phyloP scores from a whole-genome alignment of 371 early-diverging fungal genomes.

The Mortierella sp. region DNA sequence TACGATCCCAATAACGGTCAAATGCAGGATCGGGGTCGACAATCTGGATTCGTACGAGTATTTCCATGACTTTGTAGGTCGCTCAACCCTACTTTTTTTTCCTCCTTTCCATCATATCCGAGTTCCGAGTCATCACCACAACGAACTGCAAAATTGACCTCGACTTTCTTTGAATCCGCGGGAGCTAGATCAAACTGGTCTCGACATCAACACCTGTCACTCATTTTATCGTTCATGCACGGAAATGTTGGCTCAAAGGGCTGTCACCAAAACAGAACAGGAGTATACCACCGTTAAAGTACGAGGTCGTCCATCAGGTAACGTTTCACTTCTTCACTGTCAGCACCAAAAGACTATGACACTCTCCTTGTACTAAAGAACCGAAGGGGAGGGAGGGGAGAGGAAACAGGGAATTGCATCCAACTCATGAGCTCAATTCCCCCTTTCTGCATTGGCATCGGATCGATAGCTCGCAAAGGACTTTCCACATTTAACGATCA shows the following conservation, averaged over 20 bases:
- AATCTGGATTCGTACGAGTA: constrained; percentile 73
- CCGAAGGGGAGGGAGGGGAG: too few species aligned
- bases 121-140: too few species aligned
- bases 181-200: constrained; percentile 33
- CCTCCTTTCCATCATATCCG: neutral
- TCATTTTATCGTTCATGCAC: constrained; percentile 86
- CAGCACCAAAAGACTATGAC: too few species aligned
- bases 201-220: constrained; percentile 54
- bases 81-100: neutral
- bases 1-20: constrained; percentile 73
- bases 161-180: neutral
- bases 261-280: constrained; percentile 89
- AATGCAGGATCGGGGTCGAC: constrained; percentile 83
- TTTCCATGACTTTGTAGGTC: constrained; percentile 65
- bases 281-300: constrained; percentile 80
- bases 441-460: too few species aligned
- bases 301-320: constrained; percentile 78
- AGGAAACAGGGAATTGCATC: too few species aligned
- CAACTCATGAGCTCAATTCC: too few species aligned
- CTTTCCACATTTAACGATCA: constrained; percentile 72
- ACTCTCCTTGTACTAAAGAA: too few species aligned
- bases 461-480: constrained; percentile 55
- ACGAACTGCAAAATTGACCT: neutral
- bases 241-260: constrained; percentile 87
- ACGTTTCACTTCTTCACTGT: neutral